A percentile compares a stretch with the other conserved stretches of the same genome.
phyloP scores from a whole-genome alignment of 306 rosid genomes.

The Fragaria ananassa region DNA sequence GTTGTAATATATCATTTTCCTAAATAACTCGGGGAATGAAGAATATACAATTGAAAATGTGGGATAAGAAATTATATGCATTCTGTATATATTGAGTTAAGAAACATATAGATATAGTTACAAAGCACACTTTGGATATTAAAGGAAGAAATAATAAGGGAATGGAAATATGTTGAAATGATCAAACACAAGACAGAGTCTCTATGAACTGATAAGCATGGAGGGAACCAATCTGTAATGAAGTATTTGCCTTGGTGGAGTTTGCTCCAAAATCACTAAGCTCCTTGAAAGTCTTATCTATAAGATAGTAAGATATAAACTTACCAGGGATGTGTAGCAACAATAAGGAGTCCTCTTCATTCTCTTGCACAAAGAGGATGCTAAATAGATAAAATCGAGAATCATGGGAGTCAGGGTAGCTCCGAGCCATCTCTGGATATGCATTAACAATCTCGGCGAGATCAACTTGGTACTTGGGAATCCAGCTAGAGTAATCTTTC shows the following conservation, averaged over 20 bases:
- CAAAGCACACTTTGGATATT: not conserved
- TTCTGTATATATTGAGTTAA: not conserved
- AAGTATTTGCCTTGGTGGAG: not conserved
- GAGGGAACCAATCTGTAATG: conserved; percentile 14
- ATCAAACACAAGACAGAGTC: conserved; percentile 18
- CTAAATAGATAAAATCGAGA: conserved; percentile 8
- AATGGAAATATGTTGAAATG: not conserved
- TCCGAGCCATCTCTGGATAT: conserved; percentile 17
- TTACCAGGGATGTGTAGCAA: conserved; percentile 31
- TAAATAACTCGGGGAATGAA: not conserved
- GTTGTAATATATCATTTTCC: not conserved
- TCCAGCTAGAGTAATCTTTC: conserved; percentile 31
- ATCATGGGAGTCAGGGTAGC: not conserved
- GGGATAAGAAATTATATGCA: not conserved
- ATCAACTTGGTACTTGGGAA: conserved; percentile 28
- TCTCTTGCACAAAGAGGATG: conserved; percentile 17
- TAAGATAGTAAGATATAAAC: conserved; percentile 15
- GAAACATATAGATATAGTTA: not conserved
- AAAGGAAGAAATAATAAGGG: not conserved
- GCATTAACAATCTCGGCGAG: not conserved
- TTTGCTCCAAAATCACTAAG: conserved; percentile 7
- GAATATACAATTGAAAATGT: not conserved
- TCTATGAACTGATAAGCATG: conserved; percentile 17
- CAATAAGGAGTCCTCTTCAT: conserved; percentile 16
- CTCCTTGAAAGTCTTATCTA: conserved; percentile 11